Conservation (phyloP, 306 rosid species). For the Vigna unguiculata region DNA sequence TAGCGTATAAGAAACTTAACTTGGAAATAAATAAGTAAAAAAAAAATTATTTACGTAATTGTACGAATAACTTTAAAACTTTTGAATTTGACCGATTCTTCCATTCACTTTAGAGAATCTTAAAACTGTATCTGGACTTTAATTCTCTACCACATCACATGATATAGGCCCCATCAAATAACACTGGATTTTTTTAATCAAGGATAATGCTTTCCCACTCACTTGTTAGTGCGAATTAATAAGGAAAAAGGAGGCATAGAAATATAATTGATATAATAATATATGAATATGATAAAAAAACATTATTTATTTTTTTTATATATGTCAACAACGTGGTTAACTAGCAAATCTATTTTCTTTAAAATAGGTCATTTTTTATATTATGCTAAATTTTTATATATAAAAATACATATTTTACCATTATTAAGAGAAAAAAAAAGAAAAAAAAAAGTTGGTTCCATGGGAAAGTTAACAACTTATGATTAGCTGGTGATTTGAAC, state of each 20-base stretch:
- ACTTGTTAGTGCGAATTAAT: not conserved
- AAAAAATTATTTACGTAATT: not conserved
- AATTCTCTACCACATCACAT: not conserved
- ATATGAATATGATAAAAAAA: not conserved
- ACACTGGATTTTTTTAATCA: not conserved
- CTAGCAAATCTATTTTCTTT: no score
- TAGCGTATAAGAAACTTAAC: not conserved
- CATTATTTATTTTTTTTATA: no score
- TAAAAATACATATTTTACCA: no score
- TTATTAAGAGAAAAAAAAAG: not conserved
- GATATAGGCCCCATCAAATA: not conserved
- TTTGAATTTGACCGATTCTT: constrained; percentile 10
- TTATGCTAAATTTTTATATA: no score
- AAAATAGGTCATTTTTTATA: no score
- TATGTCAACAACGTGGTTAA: no score
- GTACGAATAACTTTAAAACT: not conserved
- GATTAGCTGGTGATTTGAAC: not conserved
- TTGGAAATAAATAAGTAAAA: not conserved
- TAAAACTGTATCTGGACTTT: not conserved
- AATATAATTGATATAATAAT: not conserved
- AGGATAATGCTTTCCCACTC: not conserved
- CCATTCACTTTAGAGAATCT: not conserved
- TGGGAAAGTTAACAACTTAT: not conserved
- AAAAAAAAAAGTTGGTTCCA: no score
- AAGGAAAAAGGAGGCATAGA: not conserved